Evolutionary conservation across 257 asterid genomes (phyloP), one percentile per base, ranked within the genome.

Genomic region (Fraxinus quadrangulata): DNA sequence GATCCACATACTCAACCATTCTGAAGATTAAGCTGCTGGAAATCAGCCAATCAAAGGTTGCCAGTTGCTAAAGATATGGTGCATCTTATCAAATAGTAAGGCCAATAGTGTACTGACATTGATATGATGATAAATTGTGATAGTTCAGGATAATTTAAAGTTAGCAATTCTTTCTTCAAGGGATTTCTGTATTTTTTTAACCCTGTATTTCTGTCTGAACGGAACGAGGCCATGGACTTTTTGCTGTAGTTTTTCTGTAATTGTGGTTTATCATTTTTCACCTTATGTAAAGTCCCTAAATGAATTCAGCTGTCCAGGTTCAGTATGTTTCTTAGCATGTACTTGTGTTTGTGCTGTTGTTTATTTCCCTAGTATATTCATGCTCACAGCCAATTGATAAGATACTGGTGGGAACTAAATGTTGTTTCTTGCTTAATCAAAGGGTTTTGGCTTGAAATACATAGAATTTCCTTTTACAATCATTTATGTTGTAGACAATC

Each of bases 1-100:
- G 98, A 90, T 82, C 87, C 97, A 30, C 94, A 89, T 73, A 80
- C 88, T 74, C 91, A 89, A 19, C 76, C 96, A 26, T 77, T 89
- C 68, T 88, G 88, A 90, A 51, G 79, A 36, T 70, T 71, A 39
- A 66, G 72, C 5, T 0, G 7, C 17, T 6, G 17, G 33, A 26
- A 63, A 26, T 10, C 34, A 3, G 69, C 69, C 69, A 24, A 63
- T 24, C 6, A 23, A 2, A 63, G 36, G 36, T 71, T 54, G 45
- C 68, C 31, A 37, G 72, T 49, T 34, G 36, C 76, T 13, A 49
- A 51, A 45, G 21, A 16, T 26, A 11, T 80, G 1, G 42, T 36
- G 63, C 11, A 17, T 40, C 21, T 24, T 45, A 14, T 31, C 33
- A 30, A 63, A 63, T 2, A 42, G 16, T 3, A 11, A 73, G 73